Conservation (phyloP, 768 basidiomycete genomes). For the Boletus subcaerulescens region DNA sequence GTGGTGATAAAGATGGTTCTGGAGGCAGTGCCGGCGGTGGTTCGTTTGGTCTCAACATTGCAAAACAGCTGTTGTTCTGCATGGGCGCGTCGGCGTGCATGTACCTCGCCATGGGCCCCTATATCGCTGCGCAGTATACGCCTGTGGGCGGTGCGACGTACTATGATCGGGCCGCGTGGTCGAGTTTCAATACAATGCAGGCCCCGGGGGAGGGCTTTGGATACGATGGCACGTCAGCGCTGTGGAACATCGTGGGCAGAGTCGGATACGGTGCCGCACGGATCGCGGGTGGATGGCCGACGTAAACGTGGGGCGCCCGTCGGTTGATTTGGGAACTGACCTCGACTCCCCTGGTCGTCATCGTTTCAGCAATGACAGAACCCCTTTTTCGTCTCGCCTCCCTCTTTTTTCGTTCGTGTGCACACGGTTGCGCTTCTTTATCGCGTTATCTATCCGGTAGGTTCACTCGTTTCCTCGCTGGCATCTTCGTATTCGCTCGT, state of each 20-base stretch:
- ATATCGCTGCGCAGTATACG: constrained; percentile 53
- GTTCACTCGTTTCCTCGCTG: not conserved
- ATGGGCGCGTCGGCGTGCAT: constrained; percentile 62
- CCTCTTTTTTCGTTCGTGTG: constrained; percentile 12
- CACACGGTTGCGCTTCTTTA: constrained; percentile 17
- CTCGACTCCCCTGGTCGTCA: constrained; percentile 8
- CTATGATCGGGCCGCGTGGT: constrained; percentile 78
- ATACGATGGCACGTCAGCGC: constrained; percentile 53
- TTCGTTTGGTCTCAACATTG: constrained; percentile 34
- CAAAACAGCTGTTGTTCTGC: constrained; percentile 52
- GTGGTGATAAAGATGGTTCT: constrained; percentile 39
- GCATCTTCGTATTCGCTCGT: not conserved
- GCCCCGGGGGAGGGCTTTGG: constrained; percentile 69
- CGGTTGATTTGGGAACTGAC: constrained; percentile 1
- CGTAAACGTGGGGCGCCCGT: constrained; percentile 35
- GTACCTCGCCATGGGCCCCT: constrained; percentile 59
- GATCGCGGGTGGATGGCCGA: constrained; percentile 76
- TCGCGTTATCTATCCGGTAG: constrained; percentile 15
- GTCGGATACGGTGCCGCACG: constrained; percentile 75
- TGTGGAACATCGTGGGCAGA: constrained; percentile 70
- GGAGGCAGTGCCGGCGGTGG: constrained; percentile 15
- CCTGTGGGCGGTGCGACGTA: constrained; percentile 65
- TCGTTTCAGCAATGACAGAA: constrained; percentile 8
- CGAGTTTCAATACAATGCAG: constrained; percentile 71
- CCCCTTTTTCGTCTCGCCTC: not conserved